These are phyloP conservation scores for Hypoxylon sp. DNA, from an alignment of 2,329 filamentous ascomycete species.

Conservation along the genomic window DNA sequence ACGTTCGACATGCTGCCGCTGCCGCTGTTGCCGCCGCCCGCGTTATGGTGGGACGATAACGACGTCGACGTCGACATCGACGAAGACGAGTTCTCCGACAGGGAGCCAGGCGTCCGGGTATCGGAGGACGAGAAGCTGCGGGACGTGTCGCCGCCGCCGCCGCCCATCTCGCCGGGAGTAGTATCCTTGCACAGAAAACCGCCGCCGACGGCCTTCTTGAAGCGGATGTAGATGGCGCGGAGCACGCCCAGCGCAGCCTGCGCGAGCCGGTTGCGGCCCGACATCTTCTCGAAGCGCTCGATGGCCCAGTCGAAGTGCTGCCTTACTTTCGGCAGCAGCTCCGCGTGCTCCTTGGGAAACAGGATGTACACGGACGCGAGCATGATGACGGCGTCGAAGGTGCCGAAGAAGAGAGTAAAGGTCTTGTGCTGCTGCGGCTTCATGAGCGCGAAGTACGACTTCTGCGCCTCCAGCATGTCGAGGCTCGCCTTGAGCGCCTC, in stretches of 20 bases:
- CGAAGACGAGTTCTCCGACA: conserved; percentile 29
- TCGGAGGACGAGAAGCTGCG: conserved; percentile 34
- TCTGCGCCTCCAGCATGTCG: conserved; percentile 66
- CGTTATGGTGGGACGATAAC: too few relatives aligned
- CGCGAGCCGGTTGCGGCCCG: conserved; percentile 64
- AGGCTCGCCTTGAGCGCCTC: conserved; percentile 68
- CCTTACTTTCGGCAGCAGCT: conserved; percentile 59
- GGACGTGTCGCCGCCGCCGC: conserved; percentile 24
- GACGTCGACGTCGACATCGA: too few relatives aligned
- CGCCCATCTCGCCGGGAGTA: conserved; percentile 24
- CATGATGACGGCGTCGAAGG: conserved; percentile 72
- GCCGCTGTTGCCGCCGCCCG: too few relatives aligned
- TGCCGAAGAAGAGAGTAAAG: conserved; percentile 70
- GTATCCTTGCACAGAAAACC: conserved; percentile 43
- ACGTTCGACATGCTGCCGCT: conserved; percentile 21
- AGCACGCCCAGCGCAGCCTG: conserved; percentile 66
- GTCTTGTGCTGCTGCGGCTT: conserved; percentile 64
- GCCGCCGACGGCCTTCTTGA: conserved; percentile 62
- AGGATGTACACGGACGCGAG: conserved; percentile 71
- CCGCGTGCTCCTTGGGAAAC: conserved; percentile 66
- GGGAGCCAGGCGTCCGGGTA: conserved; percentile 29
- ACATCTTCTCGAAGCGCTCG: conserved; percentile 68
- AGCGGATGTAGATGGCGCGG: conserved; percentile 64
- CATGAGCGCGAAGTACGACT: conserved; percentile 61
- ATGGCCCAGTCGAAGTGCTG: conserved; percentile 71